Conservation (phyloP, 352 stramenopile genomes). For the Aphanomyces cochlioides region DNA sequence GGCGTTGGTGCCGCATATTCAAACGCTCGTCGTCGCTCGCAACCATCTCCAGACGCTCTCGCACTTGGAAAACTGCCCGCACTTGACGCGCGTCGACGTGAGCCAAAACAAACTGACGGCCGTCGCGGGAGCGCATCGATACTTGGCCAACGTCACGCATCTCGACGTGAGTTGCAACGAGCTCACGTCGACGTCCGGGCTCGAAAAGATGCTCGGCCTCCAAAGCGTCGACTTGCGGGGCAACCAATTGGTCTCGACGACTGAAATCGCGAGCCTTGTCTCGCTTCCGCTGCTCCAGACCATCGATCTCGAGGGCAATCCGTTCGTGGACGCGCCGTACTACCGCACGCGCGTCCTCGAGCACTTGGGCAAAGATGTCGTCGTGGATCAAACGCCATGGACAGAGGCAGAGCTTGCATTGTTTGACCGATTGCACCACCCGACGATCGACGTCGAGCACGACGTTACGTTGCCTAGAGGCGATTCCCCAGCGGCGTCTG, state of each 20-base stretch:
- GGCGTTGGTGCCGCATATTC: not conserved
- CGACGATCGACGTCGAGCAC: not conserved
- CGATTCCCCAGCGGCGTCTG: not conserved
- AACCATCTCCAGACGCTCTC: conserved; percentile 9
- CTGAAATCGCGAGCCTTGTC: conserved; percentile 1
- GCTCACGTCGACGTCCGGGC: not conserved
- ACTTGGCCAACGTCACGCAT: conserved; percentile 6
- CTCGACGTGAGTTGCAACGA: conserved; percentile 6
- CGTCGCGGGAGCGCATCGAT: conserved; percentile 10
- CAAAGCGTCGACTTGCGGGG: conserved; percentile 3
- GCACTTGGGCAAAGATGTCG: not conserved
- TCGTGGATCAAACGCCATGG: conserved; percentile 9
- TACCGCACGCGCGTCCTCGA: conserved; percentile 10
- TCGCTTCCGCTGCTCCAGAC: not conserved
- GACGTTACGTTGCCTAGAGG: not conserved
- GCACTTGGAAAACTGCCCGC: conserved; percentile 21
- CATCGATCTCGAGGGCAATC: conserved; percentile 8
- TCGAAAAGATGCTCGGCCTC: conserved; percentile 21
- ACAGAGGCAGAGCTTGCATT: not conserved
- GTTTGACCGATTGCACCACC: not conserved
- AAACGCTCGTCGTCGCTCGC: conserved; percentile 6
- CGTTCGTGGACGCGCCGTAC: conserved; percentile 1
- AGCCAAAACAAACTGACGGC: not conserved
- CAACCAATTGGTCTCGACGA: not conserved
- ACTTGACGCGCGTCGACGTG: conserved; percentile 17